These are phyloP conservation scores for Chalciporus piperatoides DNA, from an alignment of 1,284 basidiomycete species.

Conservation along the genomic window DNA sequence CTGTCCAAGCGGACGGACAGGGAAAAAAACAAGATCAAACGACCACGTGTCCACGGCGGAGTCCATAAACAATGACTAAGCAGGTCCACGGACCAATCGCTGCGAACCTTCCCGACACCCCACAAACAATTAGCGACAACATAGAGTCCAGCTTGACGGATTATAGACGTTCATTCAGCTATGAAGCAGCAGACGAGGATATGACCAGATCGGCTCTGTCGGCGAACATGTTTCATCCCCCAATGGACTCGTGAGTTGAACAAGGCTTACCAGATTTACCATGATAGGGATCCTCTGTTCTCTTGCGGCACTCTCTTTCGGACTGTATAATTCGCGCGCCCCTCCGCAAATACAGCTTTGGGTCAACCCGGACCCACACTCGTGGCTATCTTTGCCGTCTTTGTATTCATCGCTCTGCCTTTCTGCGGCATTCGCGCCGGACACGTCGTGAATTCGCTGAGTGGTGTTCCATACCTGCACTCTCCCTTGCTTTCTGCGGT, in stretches of 20 bases:
- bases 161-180: neutral
- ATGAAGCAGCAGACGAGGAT: neutral
- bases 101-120: neutral
- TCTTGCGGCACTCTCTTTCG: conserved; percentile 11
- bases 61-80: conserved; percentile 16
- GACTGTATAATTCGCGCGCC: conserved; percentile 3
- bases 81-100: conserved; percentile 27
- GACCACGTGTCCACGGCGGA: conserved; percentile 25
- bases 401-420: neutral
- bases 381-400: conserved; percentile 8
- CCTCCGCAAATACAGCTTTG: conserved; percentile 7
- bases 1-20: conserved; percentile 35
- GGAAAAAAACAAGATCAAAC: conserved; percentile 37
- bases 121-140: neutral
- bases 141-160: neutral
- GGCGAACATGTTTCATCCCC: neutral
- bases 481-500: neutral
- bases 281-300: conserved; percentile 21
- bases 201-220: neutral
- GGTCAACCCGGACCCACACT: conserved; percentile 3
- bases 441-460: conserved; percentile 11
- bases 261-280: conserved; percentile 14
- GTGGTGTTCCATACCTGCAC: neutral
- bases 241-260: neutral
- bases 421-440: conserved; percentile 10